These are phyloP conservation scores for Fusarium agapanthi DNA, from an alignment of 2,329 filamentous ascomycete genomes.

Conservation along the genomic window DNA sequence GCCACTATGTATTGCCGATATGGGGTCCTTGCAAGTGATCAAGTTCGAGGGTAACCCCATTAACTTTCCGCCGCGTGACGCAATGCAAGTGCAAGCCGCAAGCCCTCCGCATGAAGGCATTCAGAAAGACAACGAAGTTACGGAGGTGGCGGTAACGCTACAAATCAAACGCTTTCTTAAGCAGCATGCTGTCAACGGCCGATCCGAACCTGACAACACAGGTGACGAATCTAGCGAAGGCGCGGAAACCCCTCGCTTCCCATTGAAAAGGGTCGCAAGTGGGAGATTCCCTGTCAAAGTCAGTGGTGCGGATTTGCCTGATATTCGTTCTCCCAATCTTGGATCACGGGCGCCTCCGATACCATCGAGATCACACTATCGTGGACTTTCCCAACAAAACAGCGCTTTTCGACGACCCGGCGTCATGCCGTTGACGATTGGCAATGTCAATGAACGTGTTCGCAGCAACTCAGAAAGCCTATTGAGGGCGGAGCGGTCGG, in stretches of 20 bases:
- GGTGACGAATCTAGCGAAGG: constrained; percentile 75
- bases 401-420: constrained; percentile 72
- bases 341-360: constrained; percentile 75
- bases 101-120: constrained; percentile 65
- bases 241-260: constrained; percentile 80
- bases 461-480: constrained; percentile 73
- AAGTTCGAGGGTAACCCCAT: constrained; percentile 92
- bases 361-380: constrained; percentile 79
- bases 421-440: constrained; percentile 75
- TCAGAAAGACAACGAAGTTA: constrained; percentile 67
- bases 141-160: constrained; percentile 66
- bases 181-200: constrained; percentile 60
- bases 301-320: constrained; percentile 74
- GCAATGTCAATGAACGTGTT: constrained; percentile 73
- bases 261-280: constrained; percentile 68
- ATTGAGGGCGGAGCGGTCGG: constrained; percentile 61
- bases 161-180: constrained; percentile 70
- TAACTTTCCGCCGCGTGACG: constrained; percentile 77
- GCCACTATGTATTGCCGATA: constrained; percentile 85
- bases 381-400: constrained; percentile 76
- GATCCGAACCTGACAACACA: constrained; percentile 63
- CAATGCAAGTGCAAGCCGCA: constrained; percentile 66
- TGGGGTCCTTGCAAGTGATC: constrained; percentile 87
- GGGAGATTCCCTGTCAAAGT: constrained; percentile 76
- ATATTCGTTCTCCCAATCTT: constrained; percentile 73